Evolutionary conservation across 169 alveolate genomes (phyloP).

Genomic region (Plasmodium cynomolgi): DNA sequence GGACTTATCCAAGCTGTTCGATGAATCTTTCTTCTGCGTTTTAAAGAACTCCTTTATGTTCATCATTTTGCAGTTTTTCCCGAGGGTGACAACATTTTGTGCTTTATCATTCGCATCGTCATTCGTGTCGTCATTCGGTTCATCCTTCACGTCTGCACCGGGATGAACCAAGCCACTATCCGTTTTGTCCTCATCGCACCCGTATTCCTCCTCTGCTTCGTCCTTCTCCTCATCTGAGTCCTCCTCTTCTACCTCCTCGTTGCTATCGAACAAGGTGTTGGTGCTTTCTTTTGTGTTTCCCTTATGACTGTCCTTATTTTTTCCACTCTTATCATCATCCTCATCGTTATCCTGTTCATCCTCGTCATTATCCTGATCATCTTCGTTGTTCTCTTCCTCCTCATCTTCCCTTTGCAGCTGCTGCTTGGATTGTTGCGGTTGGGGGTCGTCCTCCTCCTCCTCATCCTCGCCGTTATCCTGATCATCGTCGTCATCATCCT

Average conservation of each 20-base stretch:
- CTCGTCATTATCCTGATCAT: background rate
- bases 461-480: slow-evolving; percentile 5
- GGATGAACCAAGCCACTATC: background rate
- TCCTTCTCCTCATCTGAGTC: background rate
- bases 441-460: slow-evolving; percentile 17
- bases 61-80: slow-evolving; percentile 41
- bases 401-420: slow-evolving; percentile 1
- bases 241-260: background rate
- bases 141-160: slow-evolving; percentile 10
- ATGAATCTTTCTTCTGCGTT: slow-evolving; percentile 19
- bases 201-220: background rate
- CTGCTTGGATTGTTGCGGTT: background rate
- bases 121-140: slow-evolving; percentile 8
- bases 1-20: slow-evolving; percentile 2
- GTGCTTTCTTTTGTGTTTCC: slow-evolving; percentile 12
- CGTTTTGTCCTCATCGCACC: background rate
- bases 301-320: background rate
- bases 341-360: background rate
- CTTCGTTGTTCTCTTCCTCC: background rate
- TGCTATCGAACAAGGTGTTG: background rate
- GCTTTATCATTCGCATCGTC: slow-evolving; percentile 4
- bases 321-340: background rate
- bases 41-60: slow-evolving; percentile 67
- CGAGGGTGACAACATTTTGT: background rate
- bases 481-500: background rate